phyloP scores from a whole-genome alignment of 192 early-diverging fungal species.

The Podila minutissima region DNA sequence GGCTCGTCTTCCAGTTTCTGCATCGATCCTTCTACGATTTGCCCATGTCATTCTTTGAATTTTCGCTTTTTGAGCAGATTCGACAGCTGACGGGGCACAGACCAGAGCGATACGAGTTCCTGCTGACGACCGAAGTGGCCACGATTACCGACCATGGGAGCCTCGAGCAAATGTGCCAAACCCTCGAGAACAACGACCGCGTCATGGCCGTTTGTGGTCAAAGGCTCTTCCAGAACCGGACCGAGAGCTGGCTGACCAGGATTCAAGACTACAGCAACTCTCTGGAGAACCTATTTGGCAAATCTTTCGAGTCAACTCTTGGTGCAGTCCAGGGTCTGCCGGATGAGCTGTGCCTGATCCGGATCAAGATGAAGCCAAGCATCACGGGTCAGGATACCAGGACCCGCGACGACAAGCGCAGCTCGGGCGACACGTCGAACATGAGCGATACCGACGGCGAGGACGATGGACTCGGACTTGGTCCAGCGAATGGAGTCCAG shows the following conservation, averaged over 20 bases:
- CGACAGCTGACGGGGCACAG: conserved; percentile 78
- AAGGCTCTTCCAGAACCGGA: conserved; percentile 89
- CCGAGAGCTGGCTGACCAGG: conserved; percentile 80
- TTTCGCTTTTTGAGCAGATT: conserved; percentile 85
- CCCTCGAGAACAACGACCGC: conserved; percentile 83
- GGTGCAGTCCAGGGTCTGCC: conserved; percentile 24
- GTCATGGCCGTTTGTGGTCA: conserved; percentile 97
- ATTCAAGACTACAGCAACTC: conserved; percentile 68
- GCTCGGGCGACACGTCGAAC: conserved; percentile 8
- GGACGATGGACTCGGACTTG: not conserved
- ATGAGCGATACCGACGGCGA: conserved; percentile 3
- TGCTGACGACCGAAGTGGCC: conserved; percentile 88
- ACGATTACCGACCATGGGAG: conserved; percentile 77
- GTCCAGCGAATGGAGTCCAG: not conserved
- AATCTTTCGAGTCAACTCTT: conserved; percentile 20
- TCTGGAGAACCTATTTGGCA: conserved; percentile 14
- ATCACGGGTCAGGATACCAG: not conserved
- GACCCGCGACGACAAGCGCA: not conserved
- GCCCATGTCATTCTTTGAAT: conserved; percentile 87
- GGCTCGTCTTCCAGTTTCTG: conserved; percentile 90
- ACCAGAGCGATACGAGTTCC: conserved; percentile 81
- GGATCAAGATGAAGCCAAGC: conserved; percentile 20
- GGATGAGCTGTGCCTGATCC: conserved; percentile 18
- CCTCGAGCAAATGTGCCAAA: conserved; percentile 81
- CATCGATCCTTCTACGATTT: conserved; percentile 80